A percentile compares a stretch with the other conserved stretches of the same genome.
phyloP scores from a whole-genome alignment of 768 basidiomycete genomes.

The Strobilomyces confusus region DNA sequence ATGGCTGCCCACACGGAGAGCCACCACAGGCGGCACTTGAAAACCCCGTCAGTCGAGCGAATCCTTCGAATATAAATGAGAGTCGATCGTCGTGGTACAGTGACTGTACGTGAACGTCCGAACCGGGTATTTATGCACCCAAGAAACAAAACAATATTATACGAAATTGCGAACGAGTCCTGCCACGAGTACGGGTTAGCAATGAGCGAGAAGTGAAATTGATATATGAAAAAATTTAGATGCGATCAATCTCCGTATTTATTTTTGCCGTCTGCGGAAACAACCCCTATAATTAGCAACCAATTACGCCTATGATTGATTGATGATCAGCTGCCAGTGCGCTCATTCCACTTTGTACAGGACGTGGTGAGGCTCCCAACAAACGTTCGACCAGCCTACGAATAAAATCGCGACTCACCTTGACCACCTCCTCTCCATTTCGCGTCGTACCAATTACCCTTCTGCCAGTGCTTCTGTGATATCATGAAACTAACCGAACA shows the following conservation, averaged over 20 bases:
- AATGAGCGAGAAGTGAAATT: too few species aligned
- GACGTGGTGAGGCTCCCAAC: neutral
- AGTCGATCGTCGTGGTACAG: neutral
- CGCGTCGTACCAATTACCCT: slow-evolving; percentile 14
- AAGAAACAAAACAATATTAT: neutral
- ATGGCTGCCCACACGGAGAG: slow-evolving; percentile 27
- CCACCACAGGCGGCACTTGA: neutral
- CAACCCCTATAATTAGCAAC: too few species aligned
- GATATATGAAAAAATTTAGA: too few species aligned
- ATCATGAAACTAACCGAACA: slow-evolving; percentile 19
- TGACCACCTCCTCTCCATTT: neutral
- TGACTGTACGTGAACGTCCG: neutral
- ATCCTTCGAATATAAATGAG: slow-evolving; percentile 1
- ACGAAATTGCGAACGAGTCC: neutral
- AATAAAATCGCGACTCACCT: neutral
- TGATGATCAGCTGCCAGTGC: too few species aligned
- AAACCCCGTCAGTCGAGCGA: neutral
- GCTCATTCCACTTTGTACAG: too few species aligned
- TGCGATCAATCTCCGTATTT: too few species aligned
- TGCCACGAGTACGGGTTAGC: slow-evolving; percentile 2
- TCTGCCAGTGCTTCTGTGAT: slow-evolving; percentile 2
- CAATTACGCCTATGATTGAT: too few species aligned
- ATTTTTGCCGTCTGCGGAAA: too few species aligned
- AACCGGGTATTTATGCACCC: slow-evolving; percentile 8
- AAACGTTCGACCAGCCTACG: neutral